phyloP scores from a whole-genome alignment of 192 early-diverging fungal species.

The Rhizoclosmatium globosum region DNA sequence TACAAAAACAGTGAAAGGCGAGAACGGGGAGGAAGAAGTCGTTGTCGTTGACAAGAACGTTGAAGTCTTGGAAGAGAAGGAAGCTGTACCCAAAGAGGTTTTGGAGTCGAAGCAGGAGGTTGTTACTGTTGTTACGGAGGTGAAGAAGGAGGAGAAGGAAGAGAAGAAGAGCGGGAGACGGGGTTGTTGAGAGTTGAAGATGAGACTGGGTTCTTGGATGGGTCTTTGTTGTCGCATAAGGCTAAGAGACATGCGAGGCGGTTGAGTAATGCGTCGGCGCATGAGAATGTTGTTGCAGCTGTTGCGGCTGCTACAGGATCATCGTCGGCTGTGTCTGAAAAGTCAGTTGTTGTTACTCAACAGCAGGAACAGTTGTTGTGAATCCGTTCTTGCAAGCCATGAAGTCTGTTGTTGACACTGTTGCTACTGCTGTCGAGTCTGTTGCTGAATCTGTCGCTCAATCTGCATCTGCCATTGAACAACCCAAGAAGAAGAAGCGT shows the following conservation, averaged over 20 bases:
- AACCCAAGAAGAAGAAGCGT: background rate
- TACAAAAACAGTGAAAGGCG: background rate
- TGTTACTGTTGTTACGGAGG: background rate
- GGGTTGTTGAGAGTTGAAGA: background rate
- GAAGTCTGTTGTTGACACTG: background rate
- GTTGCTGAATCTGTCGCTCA: background rate
- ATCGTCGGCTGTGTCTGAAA: background rate
- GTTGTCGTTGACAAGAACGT: constrained; percentile 7
- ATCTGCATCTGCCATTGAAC: background rate
- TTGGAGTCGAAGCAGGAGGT: background rate
- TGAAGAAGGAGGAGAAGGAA: background rate
- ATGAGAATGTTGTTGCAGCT: background rate
- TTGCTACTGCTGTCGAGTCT: background rate
- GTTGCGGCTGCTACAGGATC: background rate
- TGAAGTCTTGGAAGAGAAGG: background rate
- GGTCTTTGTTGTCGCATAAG: background rate
- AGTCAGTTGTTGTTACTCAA: no score
- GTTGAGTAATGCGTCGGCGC: no score
- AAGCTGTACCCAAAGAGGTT: background rate
- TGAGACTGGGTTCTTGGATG: background rate
- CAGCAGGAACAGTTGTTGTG: background rate
- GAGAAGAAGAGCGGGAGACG: background rate
- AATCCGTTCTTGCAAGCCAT: background rate
- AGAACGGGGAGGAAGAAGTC: background rate
- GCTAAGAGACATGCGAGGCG: background rate